Conservation (phyloP, 2,329 filamentous ascomycete genomes). For the Aspergillus fijiensis region DNA sequence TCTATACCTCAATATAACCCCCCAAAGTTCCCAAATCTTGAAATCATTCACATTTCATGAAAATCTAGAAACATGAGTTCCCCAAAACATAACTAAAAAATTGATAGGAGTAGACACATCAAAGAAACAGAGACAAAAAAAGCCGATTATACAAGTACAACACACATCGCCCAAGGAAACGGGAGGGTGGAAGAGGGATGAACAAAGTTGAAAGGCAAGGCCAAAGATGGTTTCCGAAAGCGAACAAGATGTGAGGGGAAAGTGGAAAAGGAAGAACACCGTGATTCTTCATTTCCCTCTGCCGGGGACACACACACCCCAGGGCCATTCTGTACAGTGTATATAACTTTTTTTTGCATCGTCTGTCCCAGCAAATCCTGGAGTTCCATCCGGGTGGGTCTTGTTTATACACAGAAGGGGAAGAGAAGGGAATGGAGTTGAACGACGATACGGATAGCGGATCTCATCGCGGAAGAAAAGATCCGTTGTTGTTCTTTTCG, state of each 20-base stretch:
- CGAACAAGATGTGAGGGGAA: conserved; percentile 8
- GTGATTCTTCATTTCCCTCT: neutral
- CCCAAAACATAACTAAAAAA: conserved; percentile 16
- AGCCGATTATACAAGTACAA: conserved; percentile 37
- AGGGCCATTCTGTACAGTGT: too few relatives aligned
- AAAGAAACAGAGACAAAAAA: conserved; percentile 17
- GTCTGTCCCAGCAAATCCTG: too few relatives aligned
- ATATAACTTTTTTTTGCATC: too few relatives aligned
- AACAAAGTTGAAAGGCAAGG: conserved; percentile 10
- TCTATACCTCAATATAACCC: too few relatives aligned
- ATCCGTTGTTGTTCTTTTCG: too few relatives aligned
- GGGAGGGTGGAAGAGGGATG: conserved; percentile 24
- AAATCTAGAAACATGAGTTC: conserved; percentile 25
- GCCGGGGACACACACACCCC: too few relatives aligned
- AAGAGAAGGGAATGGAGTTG: too few relatives aligned
- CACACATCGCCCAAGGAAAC: conserved; percentile 33
- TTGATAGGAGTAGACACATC: conserved; percentile 18
- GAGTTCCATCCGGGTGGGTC: too few relatives aligned
- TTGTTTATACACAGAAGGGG: too few relatives aligned
- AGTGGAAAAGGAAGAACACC: neutral
- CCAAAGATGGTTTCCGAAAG: conserved; percentile 16
- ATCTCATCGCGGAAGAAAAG: too few relatives aligned
- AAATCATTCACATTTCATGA: conserved; percentile 30
- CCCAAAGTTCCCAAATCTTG: neutral
- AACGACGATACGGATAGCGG: too few relatives aligned